Conservation (phyloP, 1,284 basidiomycete genomes). For the Coriolopsis trogii region DNA sequence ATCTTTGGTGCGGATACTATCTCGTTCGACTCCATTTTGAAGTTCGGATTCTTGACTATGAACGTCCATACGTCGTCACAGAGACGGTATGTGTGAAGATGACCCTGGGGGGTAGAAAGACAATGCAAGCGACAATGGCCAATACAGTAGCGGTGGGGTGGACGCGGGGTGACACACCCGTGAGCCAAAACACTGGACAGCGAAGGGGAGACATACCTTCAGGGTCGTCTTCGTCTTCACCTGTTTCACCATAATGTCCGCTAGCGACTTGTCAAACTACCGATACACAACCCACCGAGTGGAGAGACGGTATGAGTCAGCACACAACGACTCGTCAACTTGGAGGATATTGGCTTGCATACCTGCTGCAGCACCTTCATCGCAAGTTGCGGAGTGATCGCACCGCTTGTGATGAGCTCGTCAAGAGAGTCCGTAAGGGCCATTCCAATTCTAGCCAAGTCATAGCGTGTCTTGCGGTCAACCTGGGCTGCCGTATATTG, state of each 20-base stretch:
- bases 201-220: slow-evolving; percentile 58
- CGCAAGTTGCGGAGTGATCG: slow-evolving; percentile 96
- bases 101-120: slow-evolving; percentile 57
- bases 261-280: slow-evolving; percentile 94
- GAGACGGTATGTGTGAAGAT: slow-evolving; percentile 89
- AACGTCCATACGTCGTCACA: slow-evolving; percentile 99
- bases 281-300: not conserved
- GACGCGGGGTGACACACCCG: not conserved
- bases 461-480: slow-evolving; percentile 8
- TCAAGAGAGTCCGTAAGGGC: slow-evolving; percentile 98
- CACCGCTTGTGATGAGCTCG: slow-evolving; percentile 96
- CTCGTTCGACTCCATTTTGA: slow-evolving; percentile 94
- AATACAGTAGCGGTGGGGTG: not conserved
- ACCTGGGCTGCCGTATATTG: slow-evolving; percentile 8
- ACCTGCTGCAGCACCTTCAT: slow-evolving; percentile 98
- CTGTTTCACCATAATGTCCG: slow-evolving; percentile 87
- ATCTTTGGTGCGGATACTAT: slow-evolving; percentile 77
- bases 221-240: slow-evolving; percentile 92
- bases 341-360: not conserved
- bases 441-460: slow-evolving; percentile 83
- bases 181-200: slow-evolving; percentile 12
- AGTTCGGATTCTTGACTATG: slow-evolving; percentile 87
- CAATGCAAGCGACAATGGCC: not conserved
- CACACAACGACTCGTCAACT: not conserved
- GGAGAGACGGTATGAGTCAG: slow-evolving; percentile 8